Percentiles rank a stretch among this genome's conserved stretches.
phyloP scores from a whole-genome alignment of 2,329 filamentous ascomycete species.

The Shiraia sp. region DNA sequence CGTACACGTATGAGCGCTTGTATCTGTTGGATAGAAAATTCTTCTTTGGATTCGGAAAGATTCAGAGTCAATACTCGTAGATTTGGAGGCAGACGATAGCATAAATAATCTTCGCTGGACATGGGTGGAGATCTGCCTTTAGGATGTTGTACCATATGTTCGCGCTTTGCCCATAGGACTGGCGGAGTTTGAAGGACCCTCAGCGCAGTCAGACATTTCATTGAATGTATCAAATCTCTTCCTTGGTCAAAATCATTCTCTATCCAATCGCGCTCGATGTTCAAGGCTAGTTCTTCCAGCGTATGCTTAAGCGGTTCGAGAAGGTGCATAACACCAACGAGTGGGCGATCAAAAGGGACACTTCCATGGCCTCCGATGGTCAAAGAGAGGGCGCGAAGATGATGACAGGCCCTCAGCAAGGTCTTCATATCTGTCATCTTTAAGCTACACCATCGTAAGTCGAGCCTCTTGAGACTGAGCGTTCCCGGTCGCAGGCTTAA shows the following conservation, averaged over 20 bases:
- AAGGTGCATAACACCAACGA: neutral
- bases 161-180: slow-evolving; percentile 1
- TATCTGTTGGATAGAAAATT: neutral
- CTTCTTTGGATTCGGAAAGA: neutral
- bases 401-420: slow-evolving; percentile 1
- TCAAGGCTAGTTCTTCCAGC: slow-evolving; percentile 6
- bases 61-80: slow-evolving; percentile 1
- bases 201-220: slow-evolving; percentile 2
- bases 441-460: neutral
- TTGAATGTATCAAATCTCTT: neutral
- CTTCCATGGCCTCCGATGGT: neutral
- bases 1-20: neutral
- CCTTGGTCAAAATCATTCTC: neutral
- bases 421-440: neutral
- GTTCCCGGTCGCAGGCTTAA: slow-evolving; percentile 1
- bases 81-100: neutral
- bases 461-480: neutral
- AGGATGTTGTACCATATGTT: neutral
- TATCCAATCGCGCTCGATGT: neutral
- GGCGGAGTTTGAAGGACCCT: neutral
- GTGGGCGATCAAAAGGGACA: neutral
- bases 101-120: neutral
- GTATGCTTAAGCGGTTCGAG: slow-evolving; percentile 5
- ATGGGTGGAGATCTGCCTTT: neutral
- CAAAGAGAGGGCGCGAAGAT: neutral